Evolutionary conservation across 768 basidiomycete genomes (phyloP).

Genomic region (Trametopsis cervina): DNA sequence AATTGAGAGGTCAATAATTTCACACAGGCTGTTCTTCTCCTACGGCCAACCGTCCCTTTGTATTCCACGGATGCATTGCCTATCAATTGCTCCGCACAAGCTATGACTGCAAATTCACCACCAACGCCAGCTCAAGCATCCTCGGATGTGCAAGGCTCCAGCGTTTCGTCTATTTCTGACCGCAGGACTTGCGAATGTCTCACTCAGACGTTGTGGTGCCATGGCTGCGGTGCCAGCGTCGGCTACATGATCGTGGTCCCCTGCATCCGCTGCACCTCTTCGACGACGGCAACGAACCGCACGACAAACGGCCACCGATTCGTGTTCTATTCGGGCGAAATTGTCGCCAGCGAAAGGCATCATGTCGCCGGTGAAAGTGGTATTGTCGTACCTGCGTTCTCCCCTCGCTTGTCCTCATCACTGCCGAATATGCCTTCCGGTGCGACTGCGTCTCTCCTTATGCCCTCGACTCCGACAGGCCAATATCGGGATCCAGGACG

Average conservation of each 20-base stretch:
- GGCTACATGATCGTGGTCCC: slow-evolving; percentile 81
- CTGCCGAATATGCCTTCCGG: slow-evolving; percentile 7
- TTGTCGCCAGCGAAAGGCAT: slow-evolving; percentile 54
- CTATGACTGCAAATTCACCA: slow-evolving; percentile 29
- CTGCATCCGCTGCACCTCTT: slow-evolving; percentile 70
- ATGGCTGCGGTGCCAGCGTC: slow-evolving; percentile 65
- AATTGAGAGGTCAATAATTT: slow-evolving; percentile 2
- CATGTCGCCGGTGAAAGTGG: slow-evolving; percentile 61
- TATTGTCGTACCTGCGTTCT: slow-evolving; percentile 24
- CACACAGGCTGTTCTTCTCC: slow-evolving; percentile 70
- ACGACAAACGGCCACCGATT: slow-evolving; percentile 82
- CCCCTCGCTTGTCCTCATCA: slow-evolving; percentile 9
- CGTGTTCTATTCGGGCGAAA: slow-evolving; percentile 76
- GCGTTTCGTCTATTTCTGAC: slow-evolving; percentile 28
- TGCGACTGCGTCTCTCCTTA: neutral
- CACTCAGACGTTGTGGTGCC: slow-evolving; percentile 76
- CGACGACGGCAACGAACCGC: slow-evolving; percentile 58
- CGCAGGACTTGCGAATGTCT: slow-evolving; percentile 79
- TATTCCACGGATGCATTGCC: slow-evolving; percentile 81
- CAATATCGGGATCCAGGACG: neutral
- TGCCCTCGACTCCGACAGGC: neutral
- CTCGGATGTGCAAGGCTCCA: slow-evolving; percentile 15
- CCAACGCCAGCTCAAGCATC: slow-evolving; percentile 1
- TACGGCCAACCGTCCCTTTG: slow-evolving; percentile 73
- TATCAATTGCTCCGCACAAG: slow-evolving; percentile 65